Base-by-base conservation (phyloP, 495 filamentous ascomycete species). In the Tuber microsphaerosporum region DNA sequence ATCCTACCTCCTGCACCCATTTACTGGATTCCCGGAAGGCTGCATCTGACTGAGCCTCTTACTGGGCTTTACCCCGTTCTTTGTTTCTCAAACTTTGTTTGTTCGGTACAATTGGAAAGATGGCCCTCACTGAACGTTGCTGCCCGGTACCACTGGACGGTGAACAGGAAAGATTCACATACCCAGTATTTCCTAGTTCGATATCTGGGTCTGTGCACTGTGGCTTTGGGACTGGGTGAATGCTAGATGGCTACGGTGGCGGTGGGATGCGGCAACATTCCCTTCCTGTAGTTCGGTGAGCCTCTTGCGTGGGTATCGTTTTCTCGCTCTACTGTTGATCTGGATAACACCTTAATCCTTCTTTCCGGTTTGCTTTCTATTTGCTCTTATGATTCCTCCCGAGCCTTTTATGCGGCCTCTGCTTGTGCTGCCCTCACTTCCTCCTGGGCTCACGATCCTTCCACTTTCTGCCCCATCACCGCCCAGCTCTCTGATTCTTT, bases 361-460 rank as follows among this genome's bases (percentile, higher is more conserved):
- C 56, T 34, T 65, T 65, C 56, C 56, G 14, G 56, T 65, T 65
- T 65, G 56, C 26, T 65, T 65, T 65, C 56, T 65, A 65, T 65
- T 65, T 65, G 56, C 56, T 65, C 14, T 31, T 31, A 14, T 31
- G 26, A 65, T 65, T 14, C 31, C 31, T 14, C 7, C 31, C 56
- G 56, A 34, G 56, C 56, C 56, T 34, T 34, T 65, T 65, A 65
- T 65, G 56, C 34, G 26, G 12, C 26, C 26, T 65, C 56, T 65
- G 16, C 26, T 26, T 65, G 26, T 34, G 31, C 14, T 17, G 3
- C 16, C 56, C 26, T 65, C 31, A 34, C 56, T 65, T 14, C 12
- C 56, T 61, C 14, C 12, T 61, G 56, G 56, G n/a, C 10, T 31
- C 31, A 16, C 26, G n/a, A 34, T 65, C 34, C 56, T 34, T 34